A percentile compares a stretch with the other conserved stretches of the same genome.
These are phyloP conservation scores for Aspergillus diversus DNA, from an alignment of 495 filamentous ascomycete species.

Conservation along the genomic window DNA sequence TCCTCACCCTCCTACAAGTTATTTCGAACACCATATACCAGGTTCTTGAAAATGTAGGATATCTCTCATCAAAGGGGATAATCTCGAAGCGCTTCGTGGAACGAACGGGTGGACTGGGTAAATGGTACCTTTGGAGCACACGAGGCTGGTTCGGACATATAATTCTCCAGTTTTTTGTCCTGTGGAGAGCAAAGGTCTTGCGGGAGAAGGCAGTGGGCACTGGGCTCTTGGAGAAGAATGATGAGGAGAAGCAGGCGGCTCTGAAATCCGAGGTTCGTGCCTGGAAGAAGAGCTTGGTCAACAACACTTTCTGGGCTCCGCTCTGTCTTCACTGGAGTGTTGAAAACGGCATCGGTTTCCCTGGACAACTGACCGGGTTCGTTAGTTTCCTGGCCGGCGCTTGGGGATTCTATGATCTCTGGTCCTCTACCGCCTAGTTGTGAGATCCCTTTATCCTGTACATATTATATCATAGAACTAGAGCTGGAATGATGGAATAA, in stretches of 20 bases:
- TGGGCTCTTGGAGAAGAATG: slow-evolving; percentile 40
- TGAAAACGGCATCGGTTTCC: slow-evolving; percentile 69
- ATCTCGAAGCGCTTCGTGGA: slow-evolving; percentile 55
- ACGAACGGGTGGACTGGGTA: slow-evolving; percentile 54
- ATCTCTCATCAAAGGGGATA: slow-evolving; percentile 67
- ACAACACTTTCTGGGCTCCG: slow-evolving; percentile 61
- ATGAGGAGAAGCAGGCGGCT: slow-evolving; percentile 42
- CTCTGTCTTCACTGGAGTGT: slow-evolving; percentile 80
- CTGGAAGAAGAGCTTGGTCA: slow-evolving; percentile 50
- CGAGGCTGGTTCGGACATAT: slow-evolving; percentile 82
- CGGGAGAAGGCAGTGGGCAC: slow-evolving; percentile 32
- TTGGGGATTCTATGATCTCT: slow-evolving; percentile 44
- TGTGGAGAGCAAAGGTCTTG: slow-evolving; percentile 55
- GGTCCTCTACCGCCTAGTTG: slow-evolving; percentile 36
- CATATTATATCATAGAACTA: slow-evolving; percentile 8
- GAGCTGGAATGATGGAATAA: no score
- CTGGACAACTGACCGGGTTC: slow-evolving; percentile 67
- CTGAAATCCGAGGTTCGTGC: slow-evolving; percentile 46
- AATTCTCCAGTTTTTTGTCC: slow-evolving; percentile 69
- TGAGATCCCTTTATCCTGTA: slow-evolving; percentile 10
- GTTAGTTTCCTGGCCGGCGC: slow-evolving; percentile 63
- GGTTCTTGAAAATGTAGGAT: slow-evolving; percentile 80
- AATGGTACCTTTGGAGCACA: slow-evolving; percentile 72
- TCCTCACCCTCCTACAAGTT: slow-evolving; percentile 70
- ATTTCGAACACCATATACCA: slow-evolving; percentile 70